phyloP scores from a whole-genome alignment of 1,139 yeast genomes.

The Saccharomycopsis hybrid region DNA sequence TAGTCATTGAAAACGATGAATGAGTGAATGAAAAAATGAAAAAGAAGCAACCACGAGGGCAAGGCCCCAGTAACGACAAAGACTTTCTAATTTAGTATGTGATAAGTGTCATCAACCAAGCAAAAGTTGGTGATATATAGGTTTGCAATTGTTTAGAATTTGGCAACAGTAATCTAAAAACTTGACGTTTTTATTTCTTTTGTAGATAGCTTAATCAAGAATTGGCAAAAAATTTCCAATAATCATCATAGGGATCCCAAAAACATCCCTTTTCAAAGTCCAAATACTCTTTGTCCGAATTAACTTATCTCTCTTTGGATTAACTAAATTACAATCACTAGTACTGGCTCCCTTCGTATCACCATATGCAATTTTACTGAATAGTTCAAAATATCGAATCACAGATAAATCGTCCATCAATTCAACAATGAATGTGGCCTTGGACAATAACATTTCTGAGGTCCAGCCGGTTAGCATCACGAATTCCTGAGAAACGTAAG shows the following conservation, averaged over 20 bases:
- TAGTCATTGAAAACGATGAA: no score
- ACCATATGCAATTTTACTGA: slow-evolving; percentile 82
- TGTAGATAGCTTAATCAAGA: background rate
- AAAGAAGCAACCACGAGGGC: no score
- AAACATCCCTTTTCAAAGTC: slow-evolving; percentile 89
- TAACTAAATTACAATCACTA: slow-evolving; percentile 65
- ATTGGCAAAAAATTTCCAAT: slow-evolving; percentile 82
- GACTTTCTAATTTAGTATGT: no score
- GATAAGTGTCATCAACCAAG: no score
- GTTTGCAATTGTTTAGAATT: no score
- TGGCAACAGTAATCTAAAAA: no score
- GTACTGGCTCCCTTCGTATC: slow-evolving; percentile 84
- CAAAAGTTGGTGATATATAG: no score
- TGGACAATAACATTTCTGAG: slow-evolving; percentile 55
- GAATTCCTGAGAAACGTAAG: slow-evolving; percentile 90
- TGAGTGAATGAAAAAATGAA: no score
- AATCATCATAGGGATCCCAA: slow-evolving; percentile 95
- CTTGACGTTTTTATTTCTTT: no score
- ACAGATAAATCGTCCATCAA: slow-evolving; percentile 84
- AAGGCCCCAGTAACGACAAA: no score
- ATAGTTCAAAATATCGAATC: slow-evolving; percentile 79
- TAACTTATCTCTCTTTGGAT: slow-evolving; percentile 30
- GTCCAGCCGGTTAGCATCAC: slow-evolving; percentile 89
- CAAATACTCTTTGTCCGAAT: slow-evolving; percentile 78
- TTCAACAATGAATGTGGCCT: slow-evolving; percentile 76